Conservation (phyloP, 2,329 filamentous ascomycete species). For the Sporothrix globosa region DNA sequence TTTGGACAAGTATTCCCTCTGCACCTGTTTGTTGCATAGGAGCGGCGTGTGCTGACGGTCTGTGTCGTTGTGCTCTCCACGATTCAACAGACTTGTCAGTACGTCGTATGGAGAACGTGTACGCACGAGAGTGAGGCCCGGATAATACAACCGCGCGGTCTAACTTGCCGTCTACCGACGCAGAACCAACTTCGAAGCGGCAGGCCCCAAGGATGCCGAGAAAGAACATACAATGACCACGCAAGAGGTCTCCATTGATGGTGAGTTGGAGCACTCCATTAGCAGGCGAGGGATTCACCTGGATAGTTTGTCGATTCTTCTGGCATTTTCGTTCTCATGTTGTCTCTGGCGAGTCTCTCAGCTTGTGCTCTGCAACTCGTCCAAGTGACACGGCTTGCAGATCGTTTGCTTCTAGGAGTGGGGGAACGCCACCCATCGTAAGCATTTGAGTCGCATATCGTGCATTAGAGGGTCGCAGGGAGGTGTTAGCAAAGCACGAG, state of each 20-base stretch:
- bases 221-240: not conserved
- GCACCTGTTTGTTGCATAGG: not conserved
- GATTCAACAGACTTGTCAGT: not conserved
- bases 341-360: constrained; percentile 7
- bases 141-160: constrained; percentile 15
- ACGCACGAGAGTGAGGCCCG: too few species aligned
- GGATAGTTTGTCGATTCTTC: not conserved
- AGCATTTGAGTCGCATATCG: not conserved
- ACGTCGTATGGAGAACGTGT: too few species aligned
- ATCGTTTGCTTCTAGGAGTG: not conserved
- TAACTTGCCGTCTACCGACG: constrained; percentile 6
- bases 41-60: constrained; percentile 5
- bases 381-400: not conserved
- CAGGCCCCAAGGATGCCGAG: not conserved
- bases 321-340: not conserved
- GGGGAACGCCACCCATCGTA: not conserved
- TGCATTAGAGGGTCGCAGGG: not conserved
- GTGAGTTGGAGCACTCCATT: not conserved
- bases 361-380: constrained; percentile 5
- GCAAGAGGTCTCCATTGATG: not conserved
- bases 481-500: constrained; percentile 4
- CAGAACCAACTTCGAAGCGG: not conserved
- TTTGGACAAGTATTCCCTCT: not conserved
- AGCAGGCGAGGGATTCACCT: not conserved
- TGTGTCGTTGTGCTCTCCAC: not conserved